Evolutionary conservation across 73 alveolate species (phyloP).

Genomic region (Symbiodinium natans): DNA sequence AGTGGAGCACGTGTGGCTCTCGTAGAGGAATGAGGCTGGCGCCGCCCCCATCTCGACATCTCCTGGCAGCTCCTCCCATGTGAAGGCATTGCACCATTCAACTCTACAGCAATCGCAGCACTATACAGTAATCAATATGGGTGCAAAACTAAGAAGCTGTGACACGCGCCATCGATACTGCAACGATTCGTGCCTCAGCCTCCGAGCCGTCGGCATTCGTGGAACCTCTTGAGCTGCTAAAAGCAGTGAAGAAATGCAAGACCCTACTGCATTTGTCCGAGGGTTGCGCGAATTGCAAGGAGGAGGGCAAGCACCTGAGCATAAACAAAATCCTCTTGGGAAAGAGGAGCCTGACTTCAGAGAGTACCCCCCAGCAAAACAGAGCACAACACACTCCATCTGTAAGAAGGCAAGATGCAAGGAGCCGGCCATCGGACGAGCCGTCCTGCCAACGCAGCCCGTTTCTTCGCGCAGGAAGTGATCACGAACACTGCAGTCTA

Average conservation of each 20-base stretch:
- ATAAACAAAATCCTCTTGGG: too few relatives aligned
- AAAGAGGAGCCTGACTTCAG: too few relatives aligned
- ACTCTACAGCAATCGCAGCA: background rate
- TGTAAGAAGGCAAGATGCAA: background rate
- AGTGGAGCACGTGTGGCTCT: too few relatives aligned
- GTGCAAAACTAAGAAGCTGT: too few relatives aligned
- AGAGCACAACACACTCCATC: too few relatives aligned
- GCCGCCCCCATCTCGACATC: background rate
- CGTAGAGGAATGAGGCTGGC: background rate
- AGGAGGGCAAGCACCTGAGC: constrained; percentile 50
- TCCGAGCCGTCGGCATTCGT: background rate
- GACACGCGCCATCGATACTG: too few relatives aligned
- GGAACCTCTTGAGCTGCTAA: background rate
- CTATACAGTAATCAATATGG: too few relatives aligned
- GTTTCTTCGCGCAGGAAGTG: too few relatives aligned
- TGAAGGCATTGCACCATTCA: background rate
- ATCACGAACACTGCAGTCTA: too few relatives aligned
- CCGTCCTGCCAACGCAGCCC: background rate
- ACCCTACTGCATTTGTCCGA: background rate
- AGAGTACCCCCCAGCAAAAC: too few relatives aligned
- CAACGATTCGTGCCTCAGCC: too few relatives aligned
- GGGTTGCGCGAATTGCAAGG: constrained; percentile 30
- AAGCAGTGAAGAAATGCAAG: too few relatives aligned
- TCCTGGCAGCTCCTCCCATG: background rate
- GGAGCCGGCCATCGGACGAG: background rate